Conservation (phyloP, 2,329 filamentous ascomycete species). For the Thielaviopsis punctulata region DNA sequence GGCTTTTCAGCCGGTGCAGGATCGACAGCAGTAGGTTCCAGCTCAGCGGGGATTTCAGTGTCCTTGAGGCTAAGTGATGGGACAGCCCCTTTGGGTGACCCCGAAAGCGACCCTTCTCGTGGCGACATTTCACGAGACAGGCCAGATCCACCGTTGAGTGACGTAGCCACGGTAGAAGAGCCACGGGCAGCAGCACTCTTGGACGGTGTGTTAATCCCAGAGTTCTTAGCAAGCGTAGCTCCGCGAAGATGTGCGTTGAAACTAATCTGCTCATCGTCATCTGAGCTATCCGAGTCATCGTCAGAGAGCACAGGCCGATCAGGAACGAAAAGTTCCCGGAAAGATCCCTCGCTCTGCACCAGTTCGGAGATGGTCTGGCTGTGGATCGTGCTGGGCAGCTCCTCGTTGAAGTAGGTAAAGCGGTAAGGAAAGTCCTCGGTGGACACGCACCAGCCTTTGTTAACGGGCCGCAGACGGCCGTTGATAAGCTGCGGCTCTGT, state of each 20-base stretch:
- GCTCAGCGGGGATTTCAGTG: not conserved
- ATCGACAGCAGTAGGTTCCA: slow-evolving; percentile 6
- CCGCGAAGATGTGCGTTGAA: slow-evolving; percentile 11
- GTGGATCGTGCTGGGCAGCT: slow-evolving; percentile 89
- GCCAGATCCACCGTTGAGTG: not conserved
- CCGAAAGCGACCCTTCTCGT: not conserved
- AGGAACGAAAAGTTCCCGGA: slow-evolving; percentile 78
- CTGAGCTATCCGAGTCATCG: slow-evolving; percentile 40
- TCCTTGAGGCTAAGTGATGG: not conserved
- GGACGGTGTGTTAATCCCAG: not conserved
- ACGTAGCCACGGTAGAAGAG: not conserved
- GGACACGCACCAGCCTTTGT: slow-evolving; percentile 66
- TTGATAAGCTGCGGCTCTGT: slow-evolving; percentile 87
- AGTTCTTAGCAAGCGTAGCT: slow-evolving; percentile 4
- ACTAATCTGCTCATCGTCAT: slow-evolving; percentile 11
- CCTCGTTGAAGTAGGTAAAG: slow-evolving; percentile 98
- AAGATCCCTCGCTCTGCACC: slow-evolving; percentile 66
- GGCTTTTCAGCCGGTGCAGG: slow-evolving; percentile 22
- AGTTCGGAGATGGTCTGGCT: slow-evolving; percentile 90
- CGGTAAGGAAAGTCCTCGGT: slow-evolving; percentile 84
- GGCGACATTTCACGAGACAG: not conserved
- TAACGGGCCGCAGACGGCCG: slow-evolving; percentile 66
- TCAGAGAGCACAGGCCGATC: slow-evolving; percentile 62
- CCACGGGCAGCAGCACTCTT: not conserved
- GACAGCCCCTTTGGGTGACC: not conserved